phyloP scores from a whole-genome alignment of 768 basidiomycete species.

The Thelephora ganbajun region DNA sequence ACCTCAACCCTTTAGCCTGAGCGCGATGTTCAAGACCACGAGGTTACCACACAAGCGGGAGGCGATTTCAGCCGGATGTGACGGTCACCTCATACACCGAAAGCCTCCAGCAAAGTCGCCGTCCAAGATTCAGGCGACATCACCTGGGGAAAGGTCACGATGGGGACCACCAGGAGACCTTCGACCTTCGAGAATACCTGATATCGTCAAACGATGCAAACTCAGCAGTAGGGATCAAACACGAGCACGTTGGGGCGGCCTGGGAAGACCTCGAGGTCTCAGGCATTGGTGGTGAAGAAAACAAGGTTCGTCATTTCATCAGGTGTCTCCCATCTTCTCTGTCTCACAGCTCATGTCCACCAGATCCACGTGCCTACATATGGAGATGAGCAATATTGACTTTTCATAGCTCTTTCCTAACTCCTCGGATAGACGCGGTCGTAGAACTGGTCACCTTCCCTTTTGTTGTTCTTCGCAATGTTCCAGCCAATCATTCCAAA shows the following conservation, averaged over 20 bases:
- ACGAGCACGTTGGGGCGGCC: conserved; percentile 64
- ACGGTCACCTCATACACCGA: conserved; percentile 16
- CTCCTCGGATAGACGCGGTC: conserved; percentile 27
- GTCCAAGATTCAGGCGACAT: conserved; percentile 22
- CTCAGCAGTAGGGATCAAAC: conserved; percentile 49
- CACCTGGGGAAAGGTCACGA: conserved; percentile 22
- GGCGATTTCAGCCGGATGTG: conserved; percentile 39
- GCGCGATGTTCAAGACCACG: conserved; percentile 15
- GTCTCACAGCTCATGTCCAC: neutral
- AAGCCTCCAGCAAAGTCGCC: conserved; percentile 2
- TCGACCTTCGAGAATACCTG: conserved; percentile 61
- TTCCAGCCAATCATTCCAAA: conserved; percentile 25
- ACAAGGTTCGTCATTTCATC: conserved; percentile 30
- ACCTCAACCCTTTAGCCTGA: conserved; percentile 11
- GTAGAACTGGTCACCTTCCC: conserved; percentile 40
- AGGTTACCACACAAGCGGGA: conserved; percentile 36
- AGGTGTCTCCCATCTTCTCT: no score
- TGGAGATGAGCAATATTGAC: conserved; percentile 27
- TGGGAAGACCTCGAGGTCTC: conserved; percentile 61
- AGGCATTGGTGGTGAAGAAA: conserved; percentile 38
- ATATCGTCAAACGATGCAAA: conserved; percentile 52
- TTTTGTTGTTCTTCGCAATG: conserved; percentile 32
- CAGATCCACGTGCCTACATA: conserved; percentile 49
- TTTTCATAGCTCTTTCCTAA: no score
- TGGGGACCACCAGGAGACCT: conserved; percentile 23